phyloP scores from a whole-genome alignment of 2,329 filamentous ascomycete species.

The Neofusicoccum laricinum region DNA sequence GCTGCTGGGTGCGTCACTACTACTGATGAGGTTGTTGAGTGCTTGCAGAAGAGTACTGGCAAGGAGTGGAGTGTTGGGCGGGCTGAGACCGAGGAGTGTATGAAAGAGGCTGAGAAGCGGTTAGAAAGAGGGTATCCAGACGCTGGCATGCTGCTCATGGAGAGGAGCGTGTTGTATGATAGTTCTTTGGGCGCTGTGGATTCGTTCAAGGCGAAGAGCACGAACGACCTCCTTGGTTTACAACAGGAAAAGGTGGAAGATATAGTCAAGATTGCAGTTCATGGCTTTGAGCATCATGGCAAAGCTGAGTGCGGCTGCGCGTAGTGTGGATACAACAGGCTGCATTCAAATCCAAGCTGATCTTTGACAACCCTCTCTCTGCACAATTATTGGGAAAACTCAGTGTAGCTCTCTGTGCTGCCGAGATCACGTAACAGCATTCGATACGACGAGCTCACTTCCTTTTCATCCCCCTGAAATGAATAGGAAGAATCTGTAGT shows the following conservation, averaged over 20 bases:
- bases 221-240: slow-evolving; percentile 31
- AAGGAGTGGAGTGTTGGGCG: slow-evolving; percentile 31
- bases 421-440: too few species aligned
- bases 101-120: slow-evolving; percentile 33
- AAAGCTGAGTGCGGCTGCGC: slow-evolving; percentile 34
- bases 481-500: too few species aligned
- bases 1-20: slow-evolving; percentile 31
- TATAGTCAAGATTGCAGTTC: slow-evolving; percentile 27
- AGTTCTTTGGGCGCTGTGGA: slow-evolving; percentile 23
- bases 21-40: slow-evolving; percentile 30
- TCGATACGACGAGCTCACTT: too few species aligned
- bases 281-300: slow-evolving; percentile 8
- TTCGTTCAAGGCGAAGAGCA: slow-evolving; percentile 28
- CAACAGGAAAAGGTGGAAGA: slow-evolving; percentile 31
- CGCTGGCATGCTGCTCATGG: slow-evolving; percentile 38
- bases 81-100: slow-evolving; percentile 32
- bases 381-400: too few species aligned
- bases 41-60: slow-evolving; percentile 27
- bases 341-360: too few species aligned
- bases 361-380: too few species aligned
- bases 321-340: neutral
- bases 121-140: slow-evolving; percentile 37
- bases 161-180: slow-evolving; percentile 38
- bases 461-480: too few species aligned
- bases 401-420: too few species aligned